Conservation (phyloP, 176 grass and related monocot species). For the Musa acuminata region DNA sequence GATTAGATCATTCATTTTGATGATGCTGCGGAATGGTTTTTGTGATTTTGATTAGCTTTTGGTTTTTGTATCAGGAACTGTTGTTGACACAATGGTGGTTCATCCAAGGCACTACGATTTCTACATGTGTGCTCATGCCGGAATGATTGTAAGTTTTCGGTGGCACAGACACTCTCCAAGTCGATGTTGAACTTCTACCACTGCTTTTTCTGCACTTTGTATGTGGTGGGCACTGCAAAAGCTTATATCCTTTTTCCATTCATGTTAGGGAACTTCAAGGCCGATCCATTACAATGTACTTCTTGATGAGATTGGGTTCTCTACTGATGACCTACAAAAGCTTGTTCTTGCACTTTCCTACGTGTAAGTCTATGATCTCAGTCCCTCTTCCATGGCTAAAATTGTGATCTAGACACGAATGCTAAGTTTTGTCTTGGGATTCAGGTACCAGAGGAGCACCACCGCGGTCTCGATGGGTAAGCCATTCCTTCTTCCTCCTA, state of each 20-base stretch:
- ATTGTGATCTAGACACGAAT: too few relatives aligned
- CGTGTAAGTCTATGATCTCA: slow-evolving; percentile 24
- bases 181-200: too few relatives aligned
- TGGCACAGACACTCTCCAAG: neutral
- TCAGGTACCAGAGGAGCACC: slow-evolving; percentile 57
- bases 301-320: slow-evolving; percentile 52
- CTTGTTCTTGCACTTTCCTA: slow-evolving; percentile 58
- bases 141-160: slow-evolving; percentile 33
- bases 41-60: neutral
- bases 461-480: slow-evolving; percentile 46
- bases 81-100: slow-evolving; percentile 47
- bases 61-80: slow-evolving; percentile 29
- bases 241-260: neutral
- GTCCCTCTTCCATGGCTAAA: too few relatives aligned
- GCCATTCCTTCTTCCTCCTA: neutral
- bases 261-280: slow-evolving; percentile 46
- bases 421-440: too few relatives aligned
- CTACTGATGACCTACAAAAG: slow-evolving; percentile 38
- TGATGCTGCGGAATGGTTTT: neutral
- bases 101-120: slow-evolving; percentile 62
- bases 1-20: neutral
- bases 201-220: too few relatives aligned
- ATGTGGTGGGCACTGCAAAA: too few relatives aligned
- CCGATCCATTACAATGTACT: slow-evolving; percentile 57
- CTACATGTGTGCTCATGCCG: slow-evolving; percentile 59